phyloP scores from a whole-genome alignment of 2,329 filamentous ascomycete genomes.

The Dactylellina parvicollis region DNA sequence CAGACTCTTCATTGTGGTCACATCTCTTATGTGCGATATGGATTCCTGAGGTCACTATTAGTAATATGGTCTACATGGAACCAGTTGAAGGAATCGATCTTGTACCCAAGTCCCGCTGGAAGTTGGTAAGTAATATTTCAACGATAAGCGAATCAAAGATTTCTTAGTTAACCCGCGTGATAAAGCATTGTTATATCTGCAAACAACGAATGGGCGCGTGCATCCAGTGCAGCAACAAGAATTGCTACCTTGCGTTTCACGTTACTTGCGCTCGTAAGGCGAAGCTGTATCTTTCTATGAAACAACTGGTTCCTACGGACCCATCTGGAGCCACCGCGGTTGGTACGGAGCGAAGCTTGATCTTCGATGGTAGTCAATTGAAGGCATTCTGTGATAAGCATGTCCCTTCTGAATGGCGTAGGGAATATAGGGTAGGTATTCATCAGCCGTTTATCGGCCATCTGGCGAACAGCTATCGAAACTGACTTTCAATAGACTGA shows the following conservation, averaged over 20 bases:
- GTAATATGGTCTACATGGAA: constrained; percentile 97
- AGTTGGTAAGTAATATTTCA: constrained; percentile 66
- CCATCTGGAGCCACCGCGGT: constrained; percentile 78
- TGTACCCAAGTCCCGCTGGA: constrained; percentile 94
- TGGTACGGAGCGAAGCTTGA: constrained; percentile 64
- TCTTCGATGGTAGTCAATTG: constrained; percentile 63
- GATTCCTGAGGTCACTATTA: constrained; percentile 96
- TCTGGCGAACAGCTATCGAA: not conserved
- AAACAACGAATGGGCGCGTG: constrained; percentile 97
- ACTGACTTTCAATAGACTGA: constrained; percentile 61
- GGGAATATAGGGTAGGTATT: constrained; percentile 77
- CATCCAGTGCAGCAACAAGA: constrained; percentile 97
- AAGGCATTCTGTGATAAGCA: constrained; percentile 98
- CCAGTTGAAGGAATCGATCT: constrained; percentile 98
- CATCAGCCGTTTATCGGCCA: not conserved
- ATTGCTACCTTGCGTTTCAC: constrained; percentile 96
- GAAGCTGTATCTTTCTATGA: constrained; percentile 93
- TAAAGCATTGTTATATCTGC: constrained; percentile 86
- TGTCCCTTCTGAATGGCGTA: constrained; percentile 85
- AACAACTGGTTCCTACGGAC: constrained; percentile 69
- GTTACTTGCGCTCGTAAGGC: constrained; percentile 92
- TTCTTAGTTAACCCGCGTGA: constrained; percentile 2
- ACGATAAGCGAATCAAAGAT: not conserved
- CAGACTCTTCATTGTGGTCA: constrained; percentile 94
- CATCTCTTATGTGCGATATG: constrained; percentile 97